A percentile compares a stretch with the other conserved stretches of the same genome.
Evolutionary conservation across 768 basidiomycete species (phyloP).

Genomic region (Leccinum truebloodii): DNA sequence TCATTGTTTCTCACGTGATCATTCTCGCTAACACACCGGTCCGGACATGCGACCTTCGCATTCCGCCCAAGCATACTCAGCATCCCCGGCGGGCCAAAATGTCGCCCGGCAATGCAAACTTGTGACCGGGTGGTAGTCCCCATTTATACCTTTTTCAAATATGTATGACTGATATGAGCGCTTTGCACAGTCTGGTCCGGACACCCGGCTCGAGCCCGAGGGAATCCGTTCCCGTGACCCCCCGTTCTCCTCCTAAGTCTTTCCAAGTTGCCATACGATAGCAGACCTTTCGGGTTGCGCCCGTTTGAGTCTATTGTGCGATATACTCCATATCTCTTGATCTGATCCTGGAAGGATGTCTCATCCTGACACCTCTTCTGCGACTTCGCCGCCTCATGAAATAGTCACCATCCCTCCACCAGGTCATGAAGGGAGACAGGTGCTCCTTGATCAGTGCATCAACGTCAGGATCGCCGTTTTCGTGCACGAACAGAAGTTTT

Average conservation of each 20-base stretch:
- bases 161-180: conserved; percentile 3
- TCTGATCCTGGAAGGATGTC: conserved; percentile 15
- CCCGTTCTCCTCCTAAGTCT: not conserved
- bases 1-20: not conserved
- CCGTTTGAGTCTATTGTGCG: conserved; percentile 22
- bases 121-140: not conserved
- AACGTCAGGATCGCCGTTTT: conserved; percentile 54
- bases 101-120: conserved; percentile 9
- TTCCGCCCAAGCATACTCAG: not conserved
- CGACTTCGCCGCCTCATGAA: conserved; percentile 49
- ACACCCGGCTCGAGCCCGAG: conserved; percentile 17
- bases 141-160: conserved; percentile 10
- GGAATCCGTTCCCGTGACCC: conserved; percentile 19
- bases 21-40: not conserved
- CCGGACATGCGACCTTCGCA: not conserved
- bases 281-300: conserved; percentile 1
- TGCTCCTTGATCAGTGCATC: conserved; percentile 66
- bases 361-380: conserved; percentile 11
- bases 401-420: conserved; percentile 47
- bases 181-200: conserved; percentile 13
- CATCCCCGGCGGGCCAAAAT: conserved; percentile 11
- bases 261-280: conserved; percentile 4
- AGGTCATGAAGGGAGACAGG: conserved; percentile 39
- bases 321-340: conserved; percentile 5
- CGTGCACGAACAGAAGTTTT: conserved; percentile 58